Evolutionary conservation across 1,139 yeast genomes (phyloP).

Genomic region (Suhomyces taliae): DNA sequence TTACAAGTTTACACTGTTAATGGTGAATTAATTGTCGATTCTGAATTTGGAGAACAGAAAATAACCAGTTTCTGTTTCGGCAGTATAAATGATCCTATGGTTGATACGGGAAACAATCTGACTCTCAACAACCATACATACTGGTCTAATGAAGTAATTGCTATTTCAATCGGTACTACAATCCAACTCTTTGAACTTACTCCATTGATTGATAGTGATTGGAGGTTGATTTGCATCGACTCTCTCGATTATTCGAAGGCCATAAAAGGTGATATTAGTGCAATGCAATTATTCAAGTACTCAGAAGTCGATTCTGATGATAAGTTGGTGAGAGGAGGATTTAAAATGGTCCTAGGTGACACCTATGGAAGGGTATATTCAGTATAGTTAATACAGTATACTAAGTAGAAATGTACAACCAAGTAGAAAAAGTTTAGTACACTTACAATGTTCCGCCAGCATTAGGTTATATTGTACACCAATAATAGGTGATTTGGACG

Average conservation of each 20-base stretch:
- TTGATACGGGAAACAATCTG: constrained; percentile 26
- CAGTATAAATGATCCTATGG: constrained; percentile 29
- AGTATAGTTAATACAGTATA: background rate
- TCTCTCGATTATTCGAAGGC: constrained; percentile 16
- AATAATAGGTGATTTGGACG: too few species aligned
- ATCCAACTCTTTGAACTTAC: constrained; percentile 30
- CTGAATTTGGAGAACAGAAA: constrained; percentile 16
- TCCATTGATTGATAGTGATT: constrained; percentile 17
- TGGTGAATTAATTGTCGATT: constrained; percentile 43
- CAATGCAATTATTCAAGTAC: constrained; percentile 27
- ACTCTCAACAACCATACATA: constrained; percentile 30
- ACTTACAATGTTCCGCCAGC: too few species aligned
- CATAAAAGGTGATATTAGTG: constrained; percentile 11
- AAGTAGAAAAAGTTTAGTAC: too few species aligned
- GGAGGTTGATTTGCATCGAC: constrained; percentile 25
- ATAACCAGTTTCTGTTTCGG: constrained; percentile 34
- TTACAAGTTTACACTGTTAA: constrained; percentile 52
- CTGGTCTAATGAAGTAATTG: constrained; percentile 42
- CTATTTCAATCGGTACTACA: constrained; percentile 22
- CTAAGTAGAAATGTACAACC: background rate
- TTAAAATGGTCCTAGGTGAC: constrained; percentile 40
- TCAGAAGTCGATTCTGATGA: constrained; percentile 40
- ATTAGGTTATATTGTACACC: too few species aligned
- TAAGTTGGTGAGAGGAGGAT: constrained; percentile 33
- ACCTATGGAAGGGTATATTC: constrained; percentile 38